These are phyloP conservation scores for Aspergillus ellipticus DNA, from an alignment of 495 filamentous ascomycete genomes.

Conservation along the genomic window DNA sequence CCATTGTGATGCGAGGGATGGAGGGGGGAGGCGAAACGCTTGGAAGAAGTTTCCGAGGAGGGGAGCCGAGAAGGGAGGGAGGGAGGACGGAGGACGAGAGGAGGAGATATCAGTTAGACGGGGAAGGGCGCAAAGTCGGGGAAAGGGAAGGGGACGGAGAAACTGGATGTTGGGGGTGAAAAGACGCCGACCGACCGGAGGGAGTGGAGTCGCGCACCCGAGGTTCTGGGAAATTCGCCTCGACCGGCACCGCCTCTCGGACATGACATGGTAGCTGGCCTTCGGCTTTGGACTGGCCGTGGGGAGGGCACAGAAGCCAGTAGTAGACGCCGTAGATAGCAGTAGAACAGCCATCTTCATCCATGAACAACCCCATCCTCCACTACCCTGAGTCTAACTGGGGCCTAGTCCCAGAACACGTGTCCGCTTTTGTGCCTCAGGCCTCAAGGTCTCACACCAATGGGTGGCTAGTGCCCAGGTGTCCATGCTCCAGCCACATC, in stretches of 20 bases:
- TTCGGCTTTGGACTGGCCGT: not conserved
- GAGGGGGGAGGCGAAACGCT: constrained; percentile 25
- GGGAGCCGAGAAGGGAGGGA: constrained; percentile 6
- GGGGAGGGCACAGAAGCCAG: not conserved
- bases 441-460: not conserved
- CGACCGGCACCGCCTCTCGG: not conserved
- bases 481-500: not conserved
- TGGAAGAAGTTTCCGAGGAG: constrained; percentile 14
- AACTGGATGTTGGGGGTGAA: constrained; percentile 25
- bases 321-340: not conserved
- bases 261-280: not conserved
- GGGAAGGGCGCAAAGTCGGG: constrained; percentile 7
- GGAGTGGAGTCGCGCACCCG: constrained; percentile 26
- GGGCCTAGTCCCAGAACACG: constrained; percentile 1
- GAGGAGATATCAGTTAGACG: constrained; percentile 7
- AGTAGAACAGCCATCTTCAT: not conserved
- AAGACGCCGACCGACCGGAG: constrained; percentile 17
- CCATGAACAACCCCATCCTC: not conserved
- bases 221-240: constrained; percentile 13
- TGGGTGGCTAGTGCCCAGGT: constrained; percentile 7
- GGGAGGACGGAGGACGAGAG: constrained; percentile 10
- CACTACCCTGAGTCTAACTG: not conserved
- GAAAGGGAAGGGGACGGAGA: constrained; percentile 32
- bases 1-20: constrained; percentile 56
- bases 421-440: constrained; percentile 15